Evolutionary conservation across 139 green algal genomes (phyloP).

Genomic region (Tetratostichococcus sp.): DNA sequence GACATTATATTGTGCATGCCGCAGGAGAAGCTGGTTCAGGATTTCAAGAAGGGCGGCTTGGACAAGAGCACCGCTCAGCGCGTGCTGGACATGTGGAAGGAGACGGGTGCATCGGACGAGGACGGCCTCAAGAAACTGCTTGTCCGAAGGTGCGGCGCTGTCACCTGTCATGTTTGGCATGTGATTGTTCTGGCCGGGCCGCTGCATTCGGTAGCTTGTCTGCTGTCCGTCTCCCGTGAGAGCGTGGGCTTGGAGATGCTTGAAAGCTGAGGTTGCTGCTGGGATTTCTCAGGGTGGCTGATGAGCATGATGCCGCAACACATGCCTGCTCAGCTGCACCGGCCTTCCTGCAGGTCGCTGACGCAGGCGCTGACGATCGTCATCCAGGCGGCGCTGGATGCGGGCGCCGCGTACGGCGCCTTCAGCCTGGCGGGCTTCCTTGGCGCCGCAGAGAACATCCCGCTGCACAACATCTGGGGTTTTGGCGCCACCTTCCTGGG

Average conservation of each 20-base stretch:
- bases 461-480: constrained; percentile 15
- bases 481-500: constrained; percentile 31
- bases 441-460: constrained; percentile 5
- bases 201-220: no score
- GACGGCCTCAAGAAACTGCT: constrained; percentile 42
- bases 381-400: constrained; percentile 31
- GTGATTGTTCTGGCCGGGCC: no score
- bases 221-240: no score
- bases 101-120: constrained; percentile 22
- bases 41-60: constrained; percentile 4
- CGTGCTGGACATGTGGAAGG: constrained; percentile 23
- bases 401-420: constrained; percentile 26
- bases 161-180: no score
- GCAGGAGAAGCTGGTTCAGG: neutral
- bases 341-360: constrained; percentile 21
- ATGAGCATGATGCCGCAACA: no score
- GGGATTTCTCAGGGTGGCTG: neutral
- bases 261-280: neutral
- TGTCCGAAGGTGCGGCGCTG: neutral
- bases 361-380: constrained; percentile 9
- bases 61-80: constrained; percentile 20
- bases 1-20: no score
- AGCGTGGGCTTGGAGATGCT: no score
- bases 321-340: no score
- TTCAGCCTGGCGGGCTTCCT: constrained; percentile 9